A percentile compares a stretch with the other conserved stretches of the same genome.
Conservation (phyloP, 306 rosid species). For the Phaseolus lunatus region DNA sequence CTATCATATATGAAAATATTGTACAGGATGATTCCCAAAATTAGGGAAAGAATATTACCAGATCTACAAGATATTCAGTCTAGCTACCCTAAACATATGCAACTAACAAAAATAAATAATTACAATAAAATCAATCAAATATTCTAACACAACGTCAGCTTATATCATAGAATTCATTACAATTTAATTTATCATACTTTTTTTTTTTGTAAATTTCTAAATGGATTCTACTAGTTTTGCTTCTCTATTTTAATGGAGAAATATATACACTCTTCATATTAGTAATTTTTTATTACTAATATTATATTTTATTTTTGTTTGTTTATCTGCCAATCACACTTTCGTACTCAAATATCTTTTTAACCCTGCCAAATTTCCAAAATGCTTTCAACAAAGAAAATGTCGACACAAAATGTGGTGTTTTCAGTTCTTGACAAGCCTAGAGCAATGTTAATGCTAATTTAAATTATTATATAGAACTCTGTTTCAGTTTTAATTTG, state of each 20-base stretch:
- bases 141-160: background rate
- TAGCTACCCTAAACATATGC: background rate
- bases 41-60: background rate
- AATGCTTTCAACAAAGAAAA: conserved; percentile 1
- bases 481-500: background rate
- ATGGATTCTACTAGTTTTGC: conserved; percentile 1
- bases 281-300: background rate
- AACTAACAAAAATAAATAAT: background rate
- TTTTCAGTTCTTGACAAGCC: conserved; percentile 14
- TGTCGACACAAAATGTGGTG: background rate
- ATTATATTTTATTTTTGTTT: background rate
- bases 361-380: conserved; percentile 10
- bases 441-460: background rate
- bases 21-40: background rate
- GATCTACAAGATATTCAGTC: background rate
- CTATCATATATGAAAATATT: background rate
- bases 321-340: conserved; percentile 24
- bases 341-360: conserved; percentile 15
- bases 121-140: background rate
- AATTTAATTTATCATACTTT: background rate
- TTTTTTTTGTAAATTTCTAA: background rate
- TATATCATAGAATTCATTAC: background rate
- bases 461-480: conserved; percentile 4
- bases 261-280: background rate
- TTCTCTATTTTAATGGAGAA: conserved; percentile 2